Percentiles rank a stretch among this genome's conserved stretches.
Conservation (phyloP, 495 filamentous ascomycete species). For the Trichoderma orchidacearum region DNA sequence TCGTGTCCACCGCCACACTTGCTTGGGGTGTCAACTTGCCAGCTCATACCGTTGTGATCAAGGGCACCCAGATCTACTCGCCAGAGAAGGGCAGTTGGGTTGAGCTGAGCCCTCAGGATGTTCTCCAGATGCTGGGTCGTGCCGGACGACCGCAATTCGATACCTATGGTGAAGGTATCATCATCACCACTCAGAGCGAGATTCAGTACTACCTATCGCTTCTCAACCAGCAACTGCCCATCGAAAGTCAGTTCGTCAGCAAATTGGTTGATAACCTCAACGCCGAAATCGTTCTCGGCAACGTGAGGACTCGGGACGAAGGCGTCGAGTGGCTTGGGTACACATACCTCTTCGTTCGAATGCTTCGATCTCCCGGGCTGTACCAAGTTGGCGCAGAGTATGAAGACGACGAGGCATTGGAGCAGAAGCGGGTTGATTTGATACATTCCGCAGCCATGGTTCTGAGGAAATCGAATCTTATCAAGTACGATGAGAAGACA, state of each 20-base stretch:
- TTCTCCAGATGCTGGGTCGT: slow-evolving; percentile 96
- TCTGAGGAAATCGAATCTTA: slow-evolving; percentile 71
- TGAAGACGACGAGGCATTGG: slow-evolving; percentile 76
- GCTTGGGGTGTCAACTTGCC: slow-evolving; percentile 95
- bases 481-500: slow-evolving; percentile 92
- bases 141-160: slow-evolving; percentile 95
- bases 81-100: slow-evolving; percentile 99
- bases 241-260: slow-evolving; percentile 90
- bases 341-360: slow-evolving; percentile 94
- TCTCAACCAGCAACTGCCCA: slow-evolving; percentile 92
- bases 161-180: slow-evolving; percentile 95
- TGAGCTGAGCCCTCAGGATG: slow-evolving; percentile 92
- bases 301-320: slow-evolving; percentile 84
- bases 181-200: slow-evolving; percentile 89
- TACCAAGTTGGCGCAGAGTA: slow-evolving; percentile 96
- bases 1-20: slow-evolving; percentile 92
- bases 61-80: slow-evolving; percentile 94
- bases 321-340: slow-evolving; percentile 98
- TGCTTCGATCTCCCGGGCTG: slow-evolving; percentile 89
- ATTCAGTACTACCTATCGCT: slow-evolving; percentile 95
- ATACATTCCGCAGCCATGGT: slow-evolving; percentile 86
- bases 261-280: slow-evolving; percentile 95
- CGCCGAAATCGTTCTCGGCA: slow-evolving; percentile 91
- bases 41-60: slow-evolving; percentile 92
- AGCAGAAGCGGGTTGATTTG: slow-evolving; percentile 93